A percentile compares a stretch with the other conserved stretches of the same genome.
phyloP scores from a whole-genome alignment of 306 rosid species.

The Fragaria vesca region DNA sequence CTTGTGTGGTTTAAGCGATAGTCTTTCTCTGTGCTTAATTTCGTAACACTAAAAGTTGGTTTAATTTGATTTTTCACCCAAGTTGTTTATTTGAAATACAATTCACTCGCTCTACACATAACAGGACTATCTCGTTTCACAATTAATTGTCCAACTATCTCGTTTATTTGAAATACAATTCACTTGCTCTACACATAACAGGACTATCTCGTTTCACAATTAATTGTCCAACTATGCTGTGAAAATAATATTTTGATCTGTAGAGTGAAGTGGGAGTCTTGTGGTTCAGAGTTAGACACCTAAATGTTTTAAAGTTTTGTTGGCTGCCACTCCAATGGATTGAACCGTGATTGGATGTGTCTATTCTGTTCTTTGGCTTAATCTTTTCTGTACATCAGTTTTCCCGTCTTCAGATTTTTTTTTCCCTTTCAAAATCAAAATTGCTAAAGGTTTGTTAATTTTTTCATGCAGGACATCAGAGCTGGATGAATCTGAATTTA shows the following conservation, averaged over 20 bases:
- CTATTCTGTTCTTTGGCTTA: neutral
- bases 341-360: neutral
- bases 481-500: constrained; percentile 63
- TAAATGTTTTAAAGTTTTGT: neutral
- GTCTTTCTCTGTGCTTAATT: neutral
- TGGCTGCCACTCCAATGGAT: neutral
- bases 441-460: constrained; percentile 19
- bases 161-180: neutral
- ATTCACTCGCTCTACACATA: neutral
- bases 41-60: neutral
- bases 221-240: neutral
- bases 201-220: neutral
- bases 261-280: neutral
- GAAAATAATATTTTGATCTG: neutral
- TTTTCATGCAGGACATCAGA: constrained; percentile 58
- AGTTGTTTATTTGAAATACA: neutral
- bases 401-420: neutral
- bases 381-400: neutral
- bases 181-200: neutral
- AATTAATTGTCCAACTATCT: no score
- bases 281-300: neutral
- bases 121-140: neutral
- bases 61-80: neutral
- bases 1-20: neutral
- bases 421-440: neutral